phyloP scores from a whole-genome alignment of 2,329 filamentous ascomycete genomes.

The Mycosphaerella sp. region DNA sequence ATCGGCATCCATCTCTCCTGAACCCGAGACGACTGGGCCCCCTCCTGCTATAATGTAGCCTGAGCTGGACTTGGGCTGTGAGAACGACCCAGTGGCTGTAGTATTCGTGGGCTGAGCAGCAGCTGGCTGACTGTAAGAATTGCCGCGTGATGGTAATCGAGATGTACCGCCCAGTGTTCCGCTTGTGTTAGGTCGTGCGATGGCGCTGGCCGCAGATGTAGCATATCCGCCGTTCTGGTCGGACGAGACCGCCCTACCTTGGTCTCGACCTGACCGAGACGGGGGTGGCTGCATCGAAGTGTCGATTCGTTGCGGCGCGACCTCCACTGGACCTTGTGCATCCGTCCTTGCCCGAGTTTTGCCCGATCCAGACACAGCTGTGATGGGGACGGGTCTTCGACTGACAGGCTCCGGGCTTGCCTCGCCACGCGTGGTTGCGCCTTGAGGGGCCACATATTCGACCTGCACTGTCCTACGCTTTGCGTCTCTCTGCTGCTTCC shows the following conservation, averaged over 20 bases:
- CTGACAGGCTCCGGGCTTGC: constrained; percentile 29
- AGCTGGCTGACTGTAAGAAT: constrained; percentile 79
- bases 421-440: constrained; percentile 72
- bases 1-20: constrained; percentile 43
- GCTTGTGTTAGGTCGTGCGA: constrained; percentile 68
- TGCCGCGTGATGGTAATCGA: constrained; percentile 64
- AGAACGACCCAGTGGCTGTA: constrained; percentile 82
- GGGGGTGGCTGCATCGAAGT: constrained; percentile 33
- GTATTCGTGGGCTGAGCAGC: constrained; percentile 82
- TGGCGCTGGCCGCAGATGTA: constrained; percentile 30
- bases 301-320: constrained; percentile 29
- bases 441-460: constrained; percentile 90
- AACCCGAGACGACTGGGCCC: constrained; percentile 51
- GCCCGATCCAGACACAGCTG: constrained; percentile 25
- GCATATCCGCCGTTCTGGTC: constrained; percentile 39
- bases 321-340: constrained; percentile 48
- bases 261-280: constrained; percentile 36
- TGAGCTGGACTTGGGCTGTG: constrained; percentile 62
- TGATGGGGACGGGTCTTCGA: constrained; percentile 18
- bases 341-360: constrained; percentile 50
- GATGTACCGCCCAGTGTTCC: constrained; percentile 60
- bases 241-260: constrained; percentile 47
- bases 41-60: constrained; percentile 63
- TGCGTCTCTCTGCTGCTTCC: constrained; percentile 62
- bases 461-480: constrained; percentile 95